Evolutionary conservation across 2,329 filamentous ascomycete genomes (phyloP), one percentile per base, ranked within the genome.

Genomic region (Calonectria hawksworthii): DNA sequence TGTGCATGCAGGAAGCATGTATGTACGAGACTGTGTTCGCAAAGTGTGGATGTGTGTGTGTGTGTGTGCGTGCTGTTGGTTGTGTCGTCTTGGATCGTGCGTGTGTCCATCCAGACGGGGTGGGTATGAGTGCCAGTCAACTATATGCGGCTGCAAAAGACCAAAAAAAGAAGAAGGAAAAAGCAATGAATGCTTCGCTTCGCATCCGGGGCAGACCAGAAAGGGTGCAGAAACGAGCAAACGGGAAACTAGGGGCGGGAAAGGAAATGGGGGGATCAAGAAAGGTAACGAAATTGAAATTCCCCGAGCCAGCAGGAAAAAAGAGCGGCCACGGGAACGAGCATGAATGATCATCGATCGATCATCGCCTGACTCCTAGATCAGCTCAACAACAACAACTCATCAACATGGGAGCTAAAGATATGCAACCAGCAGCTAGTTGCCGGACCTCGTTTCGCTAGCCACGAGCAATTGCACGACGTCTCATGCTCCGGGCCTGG

Each of bases 341-440:
- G 23, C 44, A 52, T 51, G 64, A 51, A 23, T 52, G 44, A 67
- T 67, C 44, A 50, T 54, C 32, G 44, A 67, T 67, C 44, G 26
- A 54, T 52, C 34, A 26, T 54, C 32, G 47, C 50, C 34, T 54
- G 30, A 52, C 47, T 28, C 47, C 50, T 36, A 56, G 66, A 32
- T 52, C 18, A 36, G 41, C 38, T 69, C 67, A 65, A 32, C 59
- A 68, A 54, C 34, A 70, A 68, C 34, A 68, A 68, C 59, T 70
- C 56, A 41, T 44, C 44, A 52, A 34, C 34, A 34, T 11, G 52
- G 23, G n/a, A 50, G 59, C 68, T 70, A 70, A 54, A 26, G 23
- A 34, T 44, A 65, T 65, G 68, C 59, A 70, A n/a, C 68, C 56
- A 70, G 47, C 59, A 44, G 28, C 47, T 70, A 70, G 68, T 56